These are phyloP conservation scores for Blastomyces emzantsi DNA, from an alignment of 2,329 filamentous ascomycete genomes.

Conservation along the genomic window DNA sequence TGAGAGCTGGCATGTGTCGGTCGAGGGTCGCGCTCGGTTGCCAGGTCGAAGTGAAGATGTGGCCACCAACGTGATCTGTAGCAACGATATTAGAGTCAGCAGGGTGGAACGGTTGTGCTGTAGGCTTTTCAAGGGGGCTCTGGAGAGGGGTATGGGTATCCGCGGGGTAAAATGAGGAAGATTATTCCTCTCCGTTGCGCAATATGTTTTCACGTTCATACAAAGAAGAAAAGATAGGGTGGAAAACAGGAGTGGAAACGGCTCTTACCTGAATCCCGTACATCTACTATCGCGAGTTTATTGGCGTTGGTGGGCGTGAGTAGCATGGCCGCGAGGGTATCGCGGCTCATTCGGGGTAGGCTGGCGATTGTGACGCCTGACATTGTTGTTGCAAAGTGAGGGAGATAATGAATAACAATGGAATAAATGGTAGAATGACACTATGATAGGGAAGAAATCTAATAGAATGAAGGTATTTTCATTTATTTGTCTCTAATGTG, in stretches of 20 bases:
- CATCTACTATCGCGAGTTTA: constrained; percentile 69
- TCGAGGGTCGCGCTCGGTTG: constrained; percentile 66
- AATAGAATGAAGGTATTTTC: not conserved
- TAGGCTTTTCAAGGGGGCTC: not conserved
- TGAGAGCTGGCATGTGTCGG: constrained; percentile 68
- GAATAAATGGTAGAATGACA: not conserved
- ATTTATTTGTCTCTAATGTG: not conserved
- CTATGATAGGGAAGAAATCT: not conserved
- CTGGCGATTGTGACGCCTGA: constrained; percentile 52
- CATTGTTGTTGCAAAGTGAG: constrained; percentile 22
- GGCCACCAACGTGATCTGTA: constrained; percentile 78
- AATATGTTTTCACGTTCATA: too few relatives aligned
- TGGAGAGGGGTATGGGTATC: not conserved
- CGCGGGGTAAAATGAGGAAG: not conserved
- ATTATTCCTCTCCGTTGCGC: not conserved
- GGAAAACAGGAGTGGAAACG: constrained; percentile 17
- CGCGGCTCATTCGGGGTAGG: constrained; percentile 59
- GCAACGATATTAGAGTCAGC: not conserved
- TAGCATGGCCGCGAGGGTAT: constrained; percentile 58
- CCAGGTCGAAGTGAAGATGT: constrained; percentile 71
- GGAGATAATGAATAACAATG: not conserved
- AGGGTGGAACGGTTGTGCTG: constrained; percentile 1
- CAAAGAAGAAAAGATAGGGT: not conserved
- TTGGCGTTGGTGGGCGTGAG: constrained; percentile 41
- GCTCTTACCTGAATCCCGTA: constrained; percentile 64